A percentile compares a stretch with the other conserved stretches of the same genome.
Evolutionary conservation across 2,329 filamentous ascomycete species (phyloP).

Genomic region (Colletotrichum tofieldiae): DNA sequence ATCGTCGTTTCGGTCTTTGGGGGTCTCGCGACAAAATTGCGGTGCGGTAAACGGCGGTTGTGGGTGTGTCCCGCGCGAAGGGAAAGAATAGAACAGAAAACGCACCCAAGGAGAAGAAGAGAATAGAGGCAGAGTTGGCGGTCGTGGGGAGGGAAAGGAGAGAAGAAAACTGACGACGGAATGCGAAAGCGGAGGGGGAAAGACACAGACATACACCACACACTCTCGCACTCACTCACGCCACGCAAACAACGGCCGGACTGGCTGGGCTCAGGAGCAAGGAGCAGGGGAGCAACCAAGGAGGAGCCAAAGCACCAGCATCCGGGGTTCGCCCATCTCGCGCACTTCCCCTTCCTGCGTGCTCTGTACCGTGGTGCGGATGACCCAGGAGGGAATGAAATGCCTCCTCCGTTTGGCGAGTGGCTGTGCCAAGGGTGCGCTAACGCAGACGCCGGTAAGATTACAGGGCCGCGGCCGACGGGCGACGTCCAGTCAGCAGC

Average conservation of each 20-base stretch:
- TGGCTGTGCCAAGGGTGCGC: conserved; percentile 37
- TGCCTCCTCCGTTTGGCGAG: conserved; percentile 12
- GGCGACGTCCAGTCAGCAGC: conserved; percentile 26
- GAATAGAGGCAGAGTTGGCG: not conserved
- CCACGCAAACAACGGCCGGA: not conserved
- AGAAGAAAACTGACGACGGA: conserved; percentile 9
- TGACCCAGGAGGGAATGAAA: not conserved
- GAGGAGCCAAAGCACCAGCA: conserved; percentile 12
- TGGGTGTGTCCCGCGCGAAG: not conserved
- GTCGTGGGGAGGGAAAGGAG: not conserved
- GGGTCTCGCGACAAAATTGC: conserved; percentile 1
- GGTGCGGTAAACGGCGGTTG: not conserved
- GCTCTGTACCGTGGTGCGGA: not conserved
- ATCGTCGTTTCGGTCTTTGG: not conserved
- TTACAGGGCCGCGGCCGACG: conserved; percentile 38
- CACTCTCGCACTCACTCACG: not conserved
- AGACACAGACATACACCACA: not conserved
- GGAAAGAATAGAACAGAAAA: conserved; percentile 6
- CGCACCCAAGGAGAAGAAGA: conserved; percentile 11
- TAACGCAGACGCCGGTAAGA: conserved; percentile 33
- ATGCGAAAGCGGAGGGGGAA: conserved; percentile 13
- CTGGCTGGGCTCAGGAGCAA: not conserved
- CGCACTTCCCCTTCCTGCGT: not conserved
- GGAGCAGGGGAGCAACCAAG: not conserved
- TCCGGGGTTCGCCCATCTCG: conserved; percentile 21